Evolutionary conservation across 495 filamentous ascomycete species (phyloP).

Genomic region (Neurospora sp.): DNA sequence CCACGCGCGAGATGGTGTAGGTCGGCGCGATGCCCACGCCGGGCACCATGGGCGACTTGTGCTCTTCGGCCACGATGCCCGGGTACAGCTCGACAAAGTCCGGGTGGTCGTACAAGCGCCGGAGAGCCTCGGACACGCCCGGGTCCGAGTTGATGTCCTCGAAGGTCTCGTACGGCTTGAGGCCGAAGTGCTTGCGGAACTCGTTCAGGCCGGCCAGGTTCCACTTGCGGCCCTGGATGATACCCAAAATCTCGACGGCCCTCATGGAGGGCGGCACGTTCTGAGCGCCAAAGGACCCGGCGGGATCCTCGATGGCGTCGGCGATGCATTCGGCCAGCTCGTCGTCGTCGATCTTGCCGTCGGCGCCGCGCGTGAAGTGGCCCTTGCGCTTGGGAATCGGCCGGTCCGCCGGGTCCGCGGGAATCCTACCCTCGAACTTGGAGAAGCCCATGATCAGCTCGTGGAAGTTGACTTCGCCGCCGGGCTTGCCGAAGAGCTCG

Average conservation of each 20-base stretch:
- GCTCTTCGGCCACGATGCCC: constrained; percentile 70
- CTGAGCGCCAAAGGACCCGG: constrained; percentile 57
- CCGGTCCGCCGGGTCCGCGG: constrained; percentile 52
- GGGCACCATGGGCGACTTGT: constrained; percentile 61
- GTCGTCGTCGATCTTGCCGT: constrained; percentile 53
- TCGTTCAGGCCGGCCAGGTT: constrained; percentile 78
- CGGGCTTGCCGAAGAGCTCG: constrained; percentile 53
- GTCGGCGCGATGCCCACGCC: constrained; percentile 74
- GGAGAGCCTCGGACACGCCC: constrained; percentile 59
- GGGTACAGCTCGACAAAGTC: constrained; percentile 68
- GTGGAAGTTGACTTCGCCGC: constrained; percentile 35
- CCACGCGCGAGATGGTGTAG: constrained; percentile 72
- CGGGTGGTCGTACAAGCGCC: constrained; percentile 66
- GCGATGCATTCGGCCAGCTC: constrained; percentile 58
- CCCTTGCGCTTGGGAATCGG: constrained; percentile 53
- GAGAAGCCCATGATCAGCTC: constrained; percentile 51
- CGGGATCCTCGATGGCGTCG: constrained; percentile 53
- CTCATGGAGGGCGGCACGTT: constrained; percentile 65
- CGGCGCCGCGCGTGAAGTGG: background rate
- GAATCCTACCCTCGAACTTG: constrained; percentile 48
- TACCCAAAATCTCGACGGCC: constrained; percentile 74
- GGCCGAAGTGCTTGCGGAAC: constrained; percentile 70
- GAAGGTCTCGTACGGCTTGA: constrained; percentile 66
- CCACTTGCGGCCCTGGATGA: constrained; percentile 76
- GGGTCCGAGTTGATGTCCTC: constrained; percentile 78